Evolutionary conservation across 148 eudicot genomes (phyloP).

Genomic region (Polygonum maritimum): DNA sequence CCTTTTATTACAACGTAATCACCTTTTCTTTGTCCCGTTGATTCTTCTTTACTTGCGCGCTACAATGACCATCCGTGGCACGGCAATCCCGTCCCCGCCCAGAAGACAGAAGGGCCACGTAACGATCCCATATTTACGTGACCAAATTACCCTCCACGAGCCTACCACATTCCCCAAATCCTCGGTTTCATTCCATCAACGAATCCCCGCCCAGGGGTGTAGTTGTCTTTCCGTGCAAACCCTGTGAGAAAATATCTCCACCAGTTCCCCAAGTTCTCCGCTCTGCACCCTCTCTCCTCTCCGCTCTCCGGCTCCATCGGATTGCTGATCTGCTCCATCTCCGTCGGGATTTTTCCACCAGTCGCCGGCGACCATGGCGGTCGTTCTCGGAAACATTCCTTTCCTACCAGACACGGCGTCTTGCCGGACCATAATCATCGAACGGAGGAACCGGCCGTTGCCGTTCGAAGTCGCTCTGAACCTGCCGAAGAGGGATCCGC

Average conservation of each 20-base stretch:
- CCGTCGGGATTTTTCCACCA: background rate
- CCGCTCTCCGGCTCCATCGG: background rate
- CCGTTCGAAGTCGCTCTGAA: conserved; percentile 48
- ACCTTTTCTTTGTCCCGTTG: background rate
- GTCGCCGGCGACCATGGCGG: conserved; percentile 43
- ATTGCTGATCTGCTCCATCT: background rate
- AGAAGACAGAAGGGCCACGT: conserved; percentile 1
- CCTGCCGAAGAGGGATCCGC: conserved; percentile 46
- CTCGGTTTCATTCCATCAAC: background rate
- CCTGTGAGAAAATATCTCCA: conserved; percentile 5
- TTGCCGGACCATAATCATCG: conserved; percentile 25
- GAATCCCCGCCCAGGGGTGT: background rate
- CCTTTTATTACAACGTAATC: background rate
- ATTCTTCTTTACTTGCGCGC: conserved; percentile 9
- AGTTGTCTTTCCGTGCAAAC: background rate
- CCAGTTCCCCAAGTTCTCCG: background rate
- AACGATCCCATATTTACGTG: background rate
- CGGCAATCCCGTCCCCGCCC: conserved; percentile 9
- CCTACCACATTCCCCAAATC: background rate
- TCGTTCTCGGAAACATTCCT: conserved; percentile 52
- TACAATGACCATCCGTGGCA: conserved; percentile 6
- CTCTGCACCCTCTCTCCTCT: background rate
- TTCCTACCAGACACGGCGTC: conserved; percentile 38
- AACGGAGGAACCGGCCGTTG: conserved; percentile 38
- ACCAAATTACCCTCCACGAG: conserved; percentile 1